Conservation (phyloP, 176 grass and related monocot genomes). For the Guadua angustifolia region DNA sequence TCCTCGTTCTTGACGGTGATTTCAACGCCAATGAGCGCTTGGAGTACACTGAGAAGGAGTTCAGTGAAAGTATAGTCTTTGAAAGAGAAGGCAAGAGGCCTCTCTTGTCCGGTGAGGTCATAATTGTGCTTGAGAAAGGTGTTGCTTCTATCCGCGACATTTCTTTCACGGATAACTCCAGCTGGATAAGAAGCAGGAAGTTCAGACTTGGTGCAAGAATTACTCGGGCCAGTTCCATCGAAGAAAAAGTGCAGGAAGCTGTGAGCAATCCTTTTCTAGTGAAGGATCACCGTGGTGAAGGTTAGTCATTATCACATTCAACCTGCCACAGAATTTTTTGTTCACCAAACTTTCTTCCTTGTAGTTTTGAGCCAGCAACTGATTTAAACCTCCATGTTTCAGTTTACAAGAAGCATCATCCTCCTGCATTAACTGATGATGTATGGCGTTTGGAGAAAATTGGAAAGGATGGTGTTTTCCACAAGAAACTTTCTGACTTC, state of each 20-base stretch:
- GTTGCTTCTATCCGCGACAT: constrained; percentile 65
- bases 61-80: constrained; percentile 70
- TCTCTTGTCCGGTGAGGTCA: constrained; percentile 69
- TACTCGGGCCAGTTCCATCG: constrained; percentile 50
- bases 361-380: background rate
- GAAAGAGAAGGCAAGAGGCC: constrained; percentile 85
- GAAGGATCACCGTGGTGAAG: constrained; percentile 97
- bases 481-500: constrained; percentile 74
- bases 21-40: constrained; percentile 70
- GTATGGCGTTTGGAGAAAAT: constrained; percentile 89
- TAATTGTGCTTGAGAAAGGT: constrained; percentile 73
- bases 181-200: constrained; percentile 79
- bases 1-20: constrained; percentile 92
- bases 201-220: constrained; percentile 82
- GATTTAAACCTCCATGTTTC: constrained; percentile 18
- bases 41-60: constrained; percentile 84
- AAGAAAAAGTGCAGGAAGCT: constrained; percentile 71
- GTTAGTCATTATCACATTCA: constrained; percentile 42
- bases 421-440: constrained; percentile 65
- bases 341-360: background rate
- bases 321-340: background rate
- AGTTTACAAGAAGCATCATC: constrained; percentile 91
- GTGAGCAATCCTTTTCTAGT: constrained; percentile 78
- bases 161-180: constrained; percentile 89
- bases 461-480: constrained; percentile 84